Conservation (phyloP, 2,329 filamentous ascomycete genomes). For the Trichophyton simii region DNA sequence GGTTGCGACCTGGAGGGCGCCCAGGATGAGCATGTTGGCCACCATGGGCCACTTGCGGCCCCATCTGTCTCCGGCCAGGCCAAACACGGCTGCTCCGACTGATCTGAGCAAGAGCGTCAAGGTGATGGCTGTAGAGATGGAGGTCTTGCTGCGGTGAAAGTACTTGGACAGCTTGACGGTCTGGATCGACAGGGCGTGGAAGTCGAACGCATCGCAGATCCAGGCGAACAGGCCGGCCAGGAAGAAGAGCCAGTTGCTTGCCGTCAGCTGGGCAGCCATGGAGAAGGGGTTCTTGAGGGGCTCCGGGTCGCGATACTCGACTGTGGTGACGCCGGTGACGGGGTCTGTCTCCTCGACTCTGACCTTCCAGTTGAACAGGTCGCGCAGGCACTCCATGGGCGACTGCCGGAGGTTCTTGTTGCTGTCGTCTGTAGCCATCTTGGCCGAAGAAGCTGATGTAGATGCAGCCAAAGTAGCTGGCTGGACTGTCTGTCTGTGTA, state of each 20-base stretch:
- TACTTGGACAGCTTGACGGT: slow-evolving; percentile 41
- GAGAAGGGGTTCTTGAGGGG: slow-evolving; percentile 58
- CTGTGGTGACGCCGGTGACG: slow-evolving; percentile 46
- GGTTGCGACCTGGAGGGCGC: slow-evolving; percentile 48
- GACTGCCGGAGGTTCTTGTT: slow-evolving; percentile 32
- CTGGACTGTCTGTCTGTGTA: background rate
- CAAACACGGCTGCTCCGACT: slow-evolving; percentile 48
- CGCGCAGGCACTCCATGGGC: slow-evolving; percentile 50
- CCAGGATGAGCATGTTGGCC: slow-evolving; percentile 50
- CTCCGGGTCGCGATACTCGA: slow-evolving; percentile 56
- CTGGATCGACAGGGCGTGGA: slow-evolving; percentile 50
- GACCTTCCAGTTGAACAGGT: slow-evolving; percentile 64
- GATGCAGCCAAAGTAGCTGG: no score
- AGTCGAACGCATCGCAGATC: slow-evolving; percentile 56
- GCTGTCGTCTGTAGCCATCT: background rate
- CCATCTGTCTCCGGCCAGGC: slow-evolving; percentile 42
- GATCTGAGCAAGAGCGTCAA: slow-evolving; percentile 51
- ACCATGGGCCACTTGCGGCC: slow-evolving; percentile 49
- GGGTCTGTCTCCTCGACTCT: slow-evolving; percentile 55
- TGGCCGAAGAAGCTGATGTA: background rate
- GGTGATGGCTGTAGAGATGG: slow-evolving; percentile 48
- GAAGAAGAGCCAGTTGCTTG: slow-evolving; percentile 63
- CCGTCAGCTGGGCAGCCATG: slow-evolving; percentile 51
- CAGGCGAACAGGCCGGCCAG: slow-evolving; percentile 61
- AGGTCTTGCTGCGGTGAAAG: slow-evolving; percentile 43